Evolutionary conservation across 352 stramenopile species (phyloP).

Genomic region (Phytophthora quininea): DNA sequence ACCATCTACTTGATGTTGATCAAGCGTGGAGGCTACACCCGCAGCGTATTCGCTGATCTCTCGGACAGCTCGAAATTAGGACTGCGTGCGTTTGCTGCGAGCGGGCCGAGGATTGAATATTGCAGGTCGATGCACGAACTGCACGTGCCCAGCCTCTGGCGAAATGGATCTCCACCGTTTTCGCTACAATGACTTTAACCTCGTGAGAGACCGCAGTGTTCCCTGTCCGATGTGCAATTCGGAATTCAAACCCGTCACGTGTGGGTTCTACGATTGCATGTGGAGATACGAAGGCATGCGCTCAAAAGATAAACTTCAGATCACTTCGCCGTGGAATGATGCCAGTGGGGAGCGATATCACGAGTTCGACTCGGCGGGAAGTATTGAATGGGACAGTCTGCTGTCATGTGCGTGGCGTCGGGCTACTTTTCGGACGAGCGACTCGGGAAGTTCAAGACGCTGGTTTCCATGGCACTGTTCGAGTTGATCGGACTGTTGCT

Average conservation of each 20-base stretch:
- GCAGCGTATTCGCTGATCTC: conserved; percentile 32
- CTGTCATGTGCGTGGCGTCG: conserved; percentile 53
- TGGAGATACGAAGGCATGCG: conserved; percentile 41
- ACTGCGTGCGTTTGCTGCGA: conserved; percentile 13
- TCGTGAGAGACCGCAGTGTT: conserved; percentile 12
- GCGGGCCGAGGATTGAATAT: conserved; percentile 32
- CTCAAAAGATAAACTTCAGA: background rate
- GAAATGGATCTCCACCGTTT: conserved; percentile 22
- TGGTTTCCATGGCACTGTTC: conserved; percentile 26
- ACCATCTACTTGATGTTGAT: background rate
- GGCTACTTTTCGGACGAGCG: conserved; percentile 63
- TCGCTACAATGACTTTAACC: conserved; percentile 27
- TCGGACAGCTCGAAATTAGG: conserved; percentile 22
- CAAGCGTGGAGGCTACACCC: background rate
- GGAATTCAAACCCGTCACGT: conserved; percentile 27
- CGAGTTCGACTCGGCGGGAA: conserved; percentile 11
- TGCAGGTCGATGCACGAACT: conserved; percentile 32
- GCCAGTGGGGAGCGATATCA: conserved; percentile 16
- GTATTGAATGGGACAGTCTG: conserved; percentile 4
- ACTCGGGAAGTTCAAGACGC: conserved; percentile 46
- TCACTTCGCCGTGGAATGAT: conserved; percentile 34
- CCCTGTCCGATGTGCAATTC: conserved; percentile 24
- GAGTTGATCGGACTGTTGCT: conserved; percentile 55
- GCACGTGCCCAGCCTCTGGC: conserved; percentile 17
- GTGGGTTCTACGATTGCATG: conserved; percentile 40